Base-by-base conservation (phyloP, 129 eudicot species). In the Sambucus nigra region DNA sequence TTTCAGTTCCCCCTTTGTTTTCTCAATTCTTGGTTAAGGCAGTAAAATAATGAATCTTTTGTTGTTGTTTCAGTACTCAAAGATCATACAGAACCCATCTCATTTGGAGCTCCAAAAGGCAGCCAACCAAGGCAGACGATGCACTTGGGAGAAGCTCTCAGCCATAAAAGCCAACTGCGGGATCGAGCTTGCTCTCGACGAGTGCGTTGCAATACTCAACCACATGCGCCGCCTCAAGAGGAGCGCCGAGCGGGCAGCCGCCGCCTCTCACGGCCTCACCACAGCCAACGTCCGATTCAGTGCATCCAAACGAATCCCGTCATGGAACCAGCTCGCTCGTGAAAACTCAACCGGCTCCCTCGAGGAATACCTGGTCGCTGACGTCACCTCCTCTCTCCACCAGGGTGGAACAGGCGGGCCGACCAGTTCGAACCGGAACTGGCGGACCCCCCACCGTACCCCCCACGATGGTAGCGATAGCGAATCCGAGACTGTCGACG, bases 111-210 rank as follows among this genome's bases (percentile, higher is more conserved):
- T 91, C 29, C 95, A 86, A 49, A 86, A 86, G 57, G 76, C 99
- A 15, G 94, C 99, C 6, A 79, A 86, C 58, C 99, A 91, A 63
- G 99, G 99, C 4, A 68, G 95, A 22, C 79, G 99, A 41, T 79
- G 99, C 78, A 91, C 91, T 3, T 91, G 99, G 99, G 99, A 91
- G 76, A 86, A 91, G 71, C 84, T 91, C 13, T 86, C 99, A 0
- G 85, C 99, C 44, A 82, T 91, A 19, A 91, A 91, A 77, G 94
- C 99, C 7, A 91, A 91, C 53, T 91, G 99, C 2, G 95, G 92
- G 18, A 82, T 91, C 7, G 99, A 91, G 62, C 91, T 91, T 19
- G 91, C 91, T 2, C 80, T 86, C 22, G 99, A 91, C 31, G 95
- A 86, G 54, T 91, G 94, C 26, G 99, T 86, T 0, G 80, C 87